A percentile compares a stretch with the other conserved stretches of the same genome.
phyloP scores from a whole-genome alignment of 1,284 basidiomycete species.

The Vanrija sp. region DNA sequence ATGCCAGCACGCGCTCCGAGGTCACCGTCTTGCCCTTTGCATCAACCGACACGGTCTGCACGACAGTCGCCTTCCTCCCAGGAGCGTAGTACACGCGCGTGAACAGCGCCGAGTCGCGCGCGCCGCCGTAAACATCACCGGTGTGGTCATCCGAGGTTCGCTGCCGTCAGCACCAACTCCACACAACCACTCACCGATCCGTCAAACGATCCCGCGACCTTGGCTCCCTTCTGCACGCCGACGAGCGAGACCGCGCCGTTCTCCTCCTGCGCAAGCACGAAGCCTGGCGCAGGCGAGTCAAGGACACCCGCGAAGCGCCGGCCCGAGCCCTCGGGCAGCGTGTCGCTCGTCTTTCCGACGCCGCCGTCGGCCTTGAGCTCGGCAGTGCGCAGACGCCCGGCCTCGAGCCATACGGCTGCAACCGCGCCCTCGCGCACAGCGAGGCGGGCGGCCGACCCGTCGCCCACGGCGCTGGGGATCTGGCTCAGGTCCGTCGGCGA shows the following conservation, averaged over 20 bases:
- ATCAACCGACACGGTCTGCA: slow-evolving; percentile 6
- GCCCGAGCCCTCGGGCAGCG: slow-evolving; percentile 41
- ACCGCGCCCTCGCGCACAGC: slow-evolving; percentile 32
- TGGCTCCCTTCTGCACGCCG: slow-evolving; percentile 51
- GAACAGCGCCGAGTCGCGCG: slow-evolving; percentile 49
- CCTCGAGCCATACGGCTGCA: slow-evolving; percentile 64
- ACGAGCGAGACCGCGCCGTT: slow-evolving; percentile 61
- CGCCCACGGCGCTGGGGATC: slow-evolving; percentile 59
- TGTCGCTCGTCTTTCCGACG: slow-evolving; percentile 56
- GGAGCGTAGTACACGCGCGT: slow-evolving; percentile 72
- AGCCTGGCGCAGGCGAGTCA: slow-evolving; percentile 43
- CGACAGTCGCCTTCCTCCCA: not conserved
- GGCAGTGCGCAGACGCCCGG: slow-evolving; percentile 52
- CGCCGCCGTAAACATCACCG: not conserved
- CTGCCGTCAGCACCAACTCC: not conserved
- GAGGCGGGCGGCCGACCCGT: slow-evolving; percentile 29
- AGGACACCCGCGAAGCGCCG: slow-evolving; percentile 24
- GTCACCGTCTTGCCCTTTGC: slow-evolving; percentile 11
- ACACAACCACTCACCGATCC: slow-evolving; percentile 54
- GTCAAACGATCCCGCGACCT: slow-evolving; percentile 59
- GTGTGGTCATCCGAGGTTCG: slow-evolving; percentile 5
- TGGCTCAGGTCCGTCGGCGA: slow-evolving; percentile 56
- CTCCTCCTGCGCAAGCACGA: slow-evolving; percentile 50
- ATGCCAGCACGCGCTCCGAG: slow-evolving; percentile 35
- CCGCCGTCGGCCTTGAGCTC: slow-evolving; percentile 24